These are phyloP conservation scores for Halenospora varia DNA, from an alignment of 495 filamentous ascomycete genomes.

Conservation along the genomic window DNA sequence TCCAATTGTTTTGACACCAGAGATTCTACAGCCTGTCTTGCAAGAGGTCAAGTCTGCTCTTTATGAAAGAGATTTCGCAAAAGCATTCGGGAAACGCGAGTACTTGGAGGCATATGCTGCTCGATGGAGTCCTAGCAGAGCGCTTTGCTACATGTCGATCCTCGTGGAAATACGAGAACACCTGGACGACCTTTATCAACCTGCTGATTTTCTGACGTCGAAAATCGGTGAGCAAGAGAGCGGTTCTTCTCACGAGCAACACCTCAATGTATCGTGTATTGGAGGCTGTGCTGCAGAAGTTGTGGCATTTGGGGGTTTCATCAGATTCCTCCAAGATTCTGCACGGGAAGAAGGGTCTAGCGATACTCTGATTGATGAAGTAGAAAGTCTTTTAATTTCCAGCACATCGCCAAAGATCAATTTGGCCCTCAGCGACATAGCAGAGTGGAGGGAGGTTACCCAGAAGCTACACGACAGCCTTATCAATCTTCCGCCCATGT, in stretches of 20 bases:
- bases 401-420: constrained; percentile 30
- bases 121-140: constrained; percentile 80
- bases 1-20: constrained; percentile 32
- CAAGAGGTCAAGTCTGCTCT: constrained; percentile 81
- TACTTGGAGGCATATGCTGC: constrained; percentile 76
- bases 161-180: constrained; percentile 47
- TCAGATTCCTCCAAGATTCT: constrained; percentile 38
- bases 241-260: no score
- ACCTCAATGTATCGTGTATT: constrained; percentile 69
- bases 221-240: no score
- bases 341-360: not conserved
- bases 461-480: constrained; percentile 43
- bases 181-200: constrained; percentile 24
- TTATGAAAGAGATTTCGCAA: constrained; percentile 76
- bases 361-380: not conserved
- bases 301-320: constrained; percentile 65
- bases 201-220: not conserved
- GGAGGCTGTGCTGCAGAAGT: constrained; percentile 89
- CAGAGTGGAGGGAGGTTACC: constrained; percentile 65
- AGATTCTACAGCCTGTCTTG: constrained; percentile 49
- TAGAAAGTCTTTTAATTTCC: not conserved
- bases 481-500: constrained; percentile 42
- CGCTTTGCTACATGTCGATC: constrained; percentile 71
- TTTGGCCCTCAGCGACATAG: constrained; percentile 74
- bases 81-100: constrained; percentile 68